Conservation (phyloP, 495 filamentous ascomycete genomes). For the Aspergillus bridgeri region DNA sequence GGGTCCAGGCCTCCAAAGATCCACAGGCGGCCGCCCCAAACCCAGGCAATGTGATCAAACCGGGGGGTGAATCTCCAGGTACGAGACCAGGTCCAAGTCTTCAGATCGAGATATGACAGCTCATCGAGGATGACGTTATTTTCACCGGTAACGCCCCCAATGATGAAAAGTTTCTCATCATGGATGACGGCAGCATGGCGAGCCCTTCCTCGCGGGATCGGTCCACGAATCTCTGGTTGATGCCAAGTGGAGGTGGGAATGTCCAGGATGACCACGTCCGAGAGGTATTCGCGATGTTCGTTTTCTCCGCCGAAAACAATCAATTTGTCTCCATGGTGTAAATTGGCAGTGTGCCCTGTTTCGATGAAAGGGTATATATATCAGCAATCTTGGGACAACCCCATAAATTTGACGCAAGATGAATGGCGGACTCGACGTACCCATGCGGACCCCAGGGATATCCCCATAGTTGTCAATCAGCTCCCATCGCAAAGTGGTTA, state of each 20-base stretch:
- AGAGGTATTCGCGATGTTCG: conserved; percentile 91
- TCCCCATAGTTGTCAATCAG: conserved; percentile 98
- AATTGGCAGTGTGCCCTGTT: conserved; percentile 87
- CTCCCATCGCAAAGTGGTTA: conserved; percentile 85
- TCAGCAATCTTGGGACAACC: no score
- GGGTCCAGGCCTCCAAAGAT: conserved; percentile 93
- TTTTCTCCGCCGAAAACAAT: conserved; percentile 97
- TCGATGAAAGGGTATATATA: conserved; percentile 2
- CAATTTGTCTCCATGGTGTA: conserved; percentile 91
- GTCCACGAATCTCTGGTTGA: conserved; percentile 79
- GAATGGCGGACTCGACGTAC: conserved; percentile 47
- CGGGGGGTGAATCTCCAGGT: conserved; percentile 91
- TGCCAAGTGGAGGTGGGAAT: conserved; percentile 91
- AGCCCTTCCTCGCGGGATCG: conserved; percentile 81
- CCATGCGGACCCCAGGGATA: conserved; percentile 97
- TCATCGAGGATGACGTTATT: conserved; percentile 89
- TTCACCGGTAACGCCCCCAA: conserved; percentile 84
- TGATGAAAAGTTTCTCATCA: conserved; percentile 92
- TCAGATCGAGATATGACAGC: conserved; percentile 91
- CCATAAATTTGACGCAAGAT: conserved; percentile 1
- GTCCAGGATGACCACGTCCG: conserved; percentile 94
- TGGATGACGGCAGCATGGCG: conserved; percentile 91
- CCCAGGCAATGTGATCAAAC: conserved; percentile 90
- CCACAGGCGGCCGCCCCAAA: conserved; percentile 90
- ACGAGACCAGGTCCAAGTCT: conserved; percentile 96